Conservation (phyloP, 345 rosid species). For the Citrus unshiu region DNA sequence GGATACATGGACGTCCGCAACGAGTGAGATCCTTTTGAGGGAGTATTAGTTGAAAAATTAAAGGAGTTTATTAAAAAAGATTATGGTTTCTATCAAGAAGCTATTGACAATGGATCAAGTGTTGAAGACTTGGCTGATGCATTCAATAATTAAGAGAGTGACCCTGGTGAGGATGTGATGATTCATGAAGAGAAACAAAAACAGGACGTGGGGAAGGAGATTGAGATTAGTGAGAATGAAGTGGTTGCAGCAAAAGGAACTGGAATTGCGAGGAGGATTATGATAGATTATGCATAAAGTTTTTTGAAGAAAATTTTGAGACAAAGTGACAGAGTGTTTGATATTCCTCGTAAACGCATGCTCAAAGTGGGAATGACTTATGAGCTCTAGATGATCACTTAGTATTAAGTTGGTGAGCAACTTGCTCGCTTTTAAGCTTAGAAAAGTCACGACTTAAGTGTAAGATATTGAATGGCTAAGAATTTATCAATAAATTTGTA, state of each 20-base stretch:
- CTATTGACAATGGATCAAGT: not conserved
- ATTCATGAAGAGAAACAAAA: conserved; percentile 12
- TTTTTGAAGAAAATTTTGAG: conserved; percentile 33
- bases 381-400: conserved; percentile 21
- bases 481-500: no score
- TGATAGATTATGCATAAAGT: conserved; percentile 26
- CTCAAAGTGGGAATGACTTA: conserved; percentile 46
- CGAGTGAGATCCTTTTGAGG: conserved; percentile 25
- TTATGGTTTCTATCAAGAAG: not conserved
- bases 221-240: conserved; percentile 34
- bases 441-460: not conserved
- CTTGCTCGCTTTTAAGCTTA: not conserved
- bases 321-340: conserved; percentile 21
- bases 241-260: conserved; percentile 26
- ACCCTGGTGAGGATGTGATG: not conserved
- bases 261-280: conserved; percentile 14
- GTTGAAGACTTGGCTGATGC: no score
- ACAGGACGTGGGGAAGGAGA: conserved; percentile 17
- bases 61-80: conserved; percentile 34
- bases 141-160: not conserved
- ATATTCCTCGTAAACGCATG: conserved; percentile 30
- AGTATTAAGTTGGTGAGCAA: not conserved
- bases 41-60: conserved; percentile 20
- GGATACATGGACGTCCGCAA: conserved; percentile 37
- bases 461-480: not conserved